Base-by-base conservation (phyloP, 2,329 filamentous ascomycete species). In the Rhytidhysteron rufulum region DNA sequence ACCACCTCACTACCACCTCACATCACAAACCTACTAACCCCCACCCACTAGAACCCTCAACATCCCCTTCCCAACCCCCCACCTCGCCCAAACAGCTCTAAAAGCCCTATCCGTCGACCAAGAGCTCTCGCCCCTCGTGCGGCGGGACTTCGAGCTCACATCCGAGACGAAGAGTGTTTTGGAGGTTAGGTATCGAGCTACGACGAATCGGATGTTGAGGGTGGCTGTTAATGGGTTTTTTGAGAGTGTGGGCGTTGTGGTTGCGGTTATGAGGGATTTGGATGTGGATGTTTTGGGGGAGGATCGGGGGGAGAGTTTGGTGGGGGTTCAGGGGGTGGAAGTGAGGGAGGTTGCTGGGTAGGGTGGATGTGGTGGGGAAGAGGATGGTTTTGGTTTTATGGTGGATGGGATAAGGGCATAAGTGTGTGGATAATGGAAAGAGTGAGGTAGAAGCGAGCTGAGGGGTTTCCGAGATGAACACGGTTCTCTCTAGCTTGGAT, bases 221-320 rank as follows among this genome's bases (percentile, higher is more conserved):
- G 93, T 98, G 2, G 87, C 91, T 3, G 90, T 96, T 41, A 97
- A 97, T 68, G 88, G 89, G 8, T 96, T 96, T 66, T 89, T 97
- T 75, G 91, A 97, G 57, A 94, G 85, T 53, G 65, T 96, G 41
- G 80, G 82, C 38, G 80, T 96, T 4, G 84, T 96, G 1, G 65
- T 96, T 31, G 86, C 89, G 40, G 86, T 95, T 13, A 95, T 96
- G 86, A 82, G 87, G 65, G 85, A 94, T 62, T 68, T 97, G 54
- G 91, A 97, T 66, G 79, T 83, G 19, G 90, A 96, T 69, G 84
- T 93, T 2, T 62, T 95, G 29, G 78, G 75, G 45, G 60, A 62
- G 40, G 58, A 64, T 18, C 64, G 65, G 0, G 53, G 54, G 10
- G 70, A 71, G 43, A 62, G 57, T 1, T 47, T 74, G 37, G 53